Base-by-base conservation (phyloP, 2,329 filamentous ascomycete species). In the Tricladium varicosporioides region DNA sequence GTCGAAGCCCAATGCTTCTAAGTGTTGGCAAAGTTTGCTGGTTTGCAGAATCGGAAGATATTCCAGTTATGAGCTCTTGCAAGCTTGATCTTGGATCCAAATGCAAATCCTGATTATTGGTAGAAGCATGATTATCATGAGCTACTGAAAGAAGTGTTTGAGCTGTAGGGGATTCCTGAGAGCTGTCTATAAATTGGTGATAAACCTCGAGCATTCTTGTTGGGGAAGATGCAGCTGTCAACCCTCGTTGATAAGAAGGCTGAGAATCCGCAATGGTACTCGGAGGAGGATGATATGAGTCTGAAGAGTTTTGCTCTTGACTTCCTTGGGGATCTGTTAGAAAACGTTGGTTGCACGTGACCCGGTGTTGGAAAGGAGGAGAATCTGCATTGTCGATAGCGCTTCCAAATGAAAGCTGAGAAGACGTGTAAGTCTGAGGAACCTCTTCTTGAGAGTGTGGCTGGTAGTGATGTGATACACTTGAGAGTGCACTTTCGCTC, bases 221-320 rank as follows among this genome's bases (percentile, higher is more conserved):
- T 0, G 82, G 82, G 0, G 83, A 80, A 15, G 71, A 74, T 19
- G 74, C 73, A 13, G 65, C 65, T 1, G 65, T 48, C 1, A 74
- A 59, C 0, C 63, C 59, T 11, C 69, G 50, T 65, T 71, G 60
- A 53, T 73, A 71, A 7, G 72, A 67, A 0, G 75, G 78, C 61
- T 82, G 78, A 0, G 83, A 86, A 63, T 86, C 83, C 9, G 74
- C 75, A 16, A 86, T 74, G 27, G 79, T 72, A 56, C 80, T 84
- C 0, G 78, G 75, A 1, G 76, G 78, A 13, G 74, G 69, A 46
- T 67, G 66, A 74, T 75, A 79, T 50, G 77, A 75, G 10, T 56
- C 52, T 33, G 48, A 33, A 10, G 54, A 52, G 22, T 49, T 16
- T 31, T 54, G 50, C 13, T 22, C 47, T 31, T 54, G 51, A n/a